phyloP scores from a whole-genome alignment of 805 yeast species.

The Sugiyamaella mastotermitis region DNA sequence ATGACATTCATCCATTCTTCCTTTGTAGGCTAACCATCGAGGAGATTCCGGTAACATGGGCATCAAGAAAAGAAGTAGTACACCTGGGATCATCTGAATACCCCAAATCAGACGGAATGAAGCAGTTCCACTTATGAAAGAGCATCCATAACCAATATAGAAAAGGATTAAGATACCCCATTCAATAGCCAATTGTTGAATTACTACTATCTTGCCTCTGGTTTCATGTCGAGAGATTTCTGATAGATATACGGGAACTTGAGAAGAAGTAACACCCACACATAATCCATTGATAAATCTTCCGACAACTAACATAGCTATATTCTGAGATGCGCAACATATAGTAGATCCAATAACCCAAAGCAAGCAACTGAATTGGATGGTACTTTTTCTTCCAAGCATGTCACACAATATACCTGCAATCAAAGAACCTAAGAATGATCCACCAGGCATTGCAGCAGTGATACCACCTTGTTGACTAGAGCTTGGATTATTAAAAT shows the following conservation, averaged over 20 bases:
- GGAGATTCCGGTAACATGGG: slow-evolving; percentile 36
- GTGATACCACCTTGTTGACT: slow-evolving; percentile 65
- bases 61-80: slow-evolving; percentile 40
- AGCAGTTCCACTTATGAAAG: slow-evolving; percentile 24
- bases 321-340: slow-evolving; percentile 40
- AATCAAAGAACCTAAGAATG: slow-evolving; percentile 57
- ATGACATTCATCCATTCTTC: slow-evolving; percentile 22
- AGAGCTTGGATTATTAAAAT: slow-evolving; percentile 50
- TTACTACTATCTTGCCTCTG: slow-evolving; percentile 54
- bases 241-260: slow-evolving; percentile 59
- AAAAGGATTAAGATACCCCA: slow-evolving; percentile 58
- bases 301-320: slow-evolving; percentile 43
- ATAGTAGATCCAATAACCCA: slow-evolving; percentile 59
- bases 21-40: slow-evolving; percentile 42
- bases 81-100: slow-evolving; percentile 47
- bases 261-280: slow-evolving; percentile 59
- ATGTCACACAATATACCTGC: slow-evolving; percentile 46
- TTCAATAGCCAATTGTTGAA: slow-evolving; percentile 56
- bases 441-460: slow-evolving; percentile 74
- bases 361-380: slow-evolving; percentile 45
- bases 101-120: slow-evolving; percentile 64
- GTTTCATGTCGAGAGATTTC: slow-evolving; percentile 55
- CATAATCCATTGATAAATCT: slow-evolving; percentile 57
- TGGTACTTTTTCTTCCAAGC: slow-evolving; percentile 50
- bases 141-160: slow-evolving; percentile 46